Base-by-base conservation (phyloP, 768 basidiomycete species). In the Leccinum variicolor region DNA sequence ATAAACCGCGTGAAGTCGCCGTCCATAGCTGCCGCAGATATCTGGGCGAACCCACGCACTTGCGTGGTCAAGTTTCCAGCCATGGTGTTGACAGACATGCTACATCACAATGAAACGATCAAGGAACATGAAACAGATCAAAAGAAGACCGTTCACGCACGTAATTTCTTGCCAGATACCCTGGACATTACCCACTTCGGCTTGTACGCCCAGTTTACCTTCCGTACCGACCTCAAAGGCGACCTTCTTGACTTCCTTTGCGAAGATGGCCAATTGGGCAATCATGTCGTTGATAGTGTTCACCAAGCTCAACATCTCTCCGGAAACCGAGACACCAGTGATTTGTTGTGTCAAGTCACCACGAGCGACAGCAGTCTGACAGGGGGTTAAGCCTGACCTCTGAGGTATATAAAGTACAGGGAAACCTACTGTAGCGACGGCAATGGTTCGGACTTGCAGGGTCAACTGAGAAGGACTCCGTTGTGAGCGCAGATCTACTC, bases 81-180 rank as follows among this genome's bases (percentile, higher is more conserved):
- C 96, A 99, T 98, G 11, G 92, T 96, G 72, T 98, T 99, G 62
- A 98, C 96, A 54, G 94, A 94, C 66, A 93, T 82, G 15, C 94
- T 95, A 63, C 11, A 50, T 47, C 53, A 10, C 39, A 57, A 43
- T 31, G 13, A 45, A 49, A 17, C 50, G 25, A 29, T 58, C 6
- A 58, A 36, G 21, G 9, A 33, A 23, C 3, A 36, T n/a, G 26
- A 45, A 31, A n/a, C 4, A 3, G 11, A 33, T 52, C 36, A n/a
- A 5, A 19, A 21, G 17, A 29, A 11, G 29, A 14, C 9, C 6
- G 17, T 49, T 31, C 19, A 81, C 91, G 56, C 70, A 94, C 91
- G 95, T 98, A 71, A 99, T 98, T 72, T 96, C 94, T 66, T 95
- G 92, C 97, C 97, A 99, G 33, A 94, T 95, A 39, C 97, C 97